phyloP scores from a whole-genome alignment of 192 early-diverging fungal species.

The Phlyctochytrium planicorne region DNA sequence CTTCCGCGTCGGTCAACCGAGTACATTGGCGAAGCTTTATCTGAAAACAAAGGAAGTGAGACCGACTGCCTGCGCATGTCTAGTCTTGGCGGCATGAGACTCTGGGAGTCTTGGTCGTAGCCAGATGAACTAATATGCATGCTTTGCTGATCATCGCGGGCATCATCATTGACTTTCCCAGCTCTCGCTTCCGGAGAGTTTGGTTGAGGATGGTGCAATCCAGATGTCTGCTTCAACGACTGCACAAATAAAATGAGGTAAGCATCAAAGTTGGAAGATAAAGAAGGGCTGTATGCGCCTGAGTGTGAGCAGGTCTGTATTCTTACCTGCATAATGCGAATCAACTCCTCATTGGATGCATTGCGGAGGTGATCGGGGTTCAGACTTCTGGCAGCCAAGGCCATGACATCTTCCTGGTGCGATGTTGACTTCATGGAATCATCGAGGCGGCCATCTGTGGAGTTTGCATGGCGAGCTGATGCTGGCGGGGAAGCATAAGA shows the following conservation, averaged over 20 bases:
- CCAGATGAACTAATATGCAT: too few relatives aligned
- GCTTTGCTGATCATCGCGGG: too few relatives aligned
- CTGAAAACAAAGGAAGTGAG: not conserved
- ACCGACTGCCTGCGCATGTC: constrained; percentile 3
- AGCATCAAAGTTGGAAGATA: too few relatives aligned
- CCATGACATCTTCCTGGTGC: not conserved
- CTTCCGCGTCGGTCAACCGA: not conserved
- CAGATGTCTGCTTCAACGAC: not conserved
- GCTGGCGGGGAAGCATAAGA: not conserved
- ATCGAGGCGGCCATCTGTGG: not conserved
- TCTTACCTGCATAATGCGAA: constrained; percentile 6
- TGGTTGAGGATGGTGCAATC: too few relatives aligned
- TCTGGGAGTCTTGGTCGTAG: too few relatives aligned
- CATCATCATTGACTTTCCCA: too few relatives aligned
- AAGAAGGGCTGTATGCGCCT: too few relatives aligned
- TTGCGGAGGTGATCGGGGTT: constrained; percentile 3
- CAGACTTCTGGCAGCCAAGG: not conserved
- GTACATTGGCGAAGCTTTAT: not conserved
- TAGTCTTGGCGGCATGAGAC: too few relatives aligned
- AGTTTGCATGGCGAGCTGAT: not conserved
- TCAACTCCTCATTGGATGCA: constrained; percentile 5
- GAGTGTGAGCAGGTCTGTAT: too few relatives aligned
- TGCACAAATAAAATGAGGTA: too few relatives aligned
- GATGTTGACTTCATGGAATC: not conserved
- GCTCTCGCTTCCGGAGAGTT: too few relatives aligned